Base-by-base conservation (phyloP, 371 early-diverging fungal genomes). In the Blakeslea trispora region DNA sequence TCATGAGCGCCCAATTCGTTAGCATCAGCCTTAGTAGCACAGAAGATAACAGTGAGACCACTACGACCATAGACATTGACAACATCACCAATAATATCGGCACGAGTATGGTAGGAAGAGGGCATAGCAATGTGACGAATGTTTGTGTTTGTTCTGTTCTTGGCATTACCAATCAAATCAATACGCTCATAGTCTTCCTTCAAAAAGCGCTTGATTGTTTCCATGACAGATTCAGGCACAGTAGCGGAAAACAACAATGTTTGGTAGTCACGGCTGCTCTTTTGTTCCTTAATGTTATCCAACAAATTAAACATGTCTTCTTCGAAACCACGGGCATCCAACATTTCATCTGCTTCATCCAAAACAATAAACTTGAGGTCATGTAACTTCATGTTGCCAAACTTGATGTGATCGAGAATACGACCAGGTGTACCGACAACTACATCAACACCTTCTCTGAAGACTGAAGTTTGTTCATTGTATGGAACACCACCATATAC, bases 341-440 rank as follows among this genome's bases (percentile, higher is more conserved):
- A 83, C 92, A 89, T 90, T 66, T 90, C 90, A 75, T 99, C 99
- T 7, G 97, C 97, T 77, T 99, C 99, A 70, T 99, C 99, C 53
- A 99, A 64, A 60, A 89, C 83, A 48, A 94, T 77, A 64, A 91
- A 93, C 40, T 79, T 74, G 41, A 95, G 66, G 45, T 79, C 70
- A 50, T 83, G 78, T 39, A 96, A 82, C 42, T 84, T 85, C 52
- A 96, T 71, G 63, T 82, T 88, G 57, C 88, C 91, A 61, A 88
- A 92, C 53, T 97, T 90, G 60, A 97, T 87, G 50, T 96, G 90
- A 68, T 99, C 99, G 50, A 96, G 83, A 34, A 97, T 76, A 66
- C 99, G 91, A 31, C 99, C 99, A 3, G 99, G 99, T 14, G 99
- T 98, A 43, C 97, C 99, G 28, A 99, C 91, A 21, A 99, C 85